Evolutionary conservation across 2,329 filamentous ascomycete species (phyloP).

Genomic region (Volutella citrinella): DNA sequence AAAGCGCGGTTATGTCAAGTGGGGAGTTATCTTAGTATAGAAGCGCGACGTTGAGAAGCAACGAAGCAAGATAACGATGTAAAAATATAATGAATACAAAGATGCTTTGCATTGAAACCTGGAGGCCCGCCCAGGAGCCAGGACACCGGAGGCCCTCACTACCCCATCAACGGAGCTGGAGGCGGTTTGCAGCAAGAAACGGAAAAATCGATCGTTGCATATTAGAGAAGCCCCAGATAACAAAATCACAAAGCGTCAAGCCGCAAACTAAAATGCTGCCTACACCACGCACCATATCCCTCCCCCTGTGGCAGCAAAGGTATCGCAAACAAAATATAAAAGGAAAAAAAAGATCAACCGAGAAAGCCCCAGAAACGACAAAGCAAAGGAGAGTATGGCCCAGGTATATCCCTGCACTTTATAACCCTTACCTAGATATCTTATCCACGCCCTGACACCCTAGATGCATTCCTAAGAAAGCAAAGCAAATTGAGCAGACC

Average conservation of each 20-base stretch:
- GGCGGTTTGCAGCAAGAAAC: too few relatives aligned
- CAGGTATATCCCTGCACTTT: constrained; percentile 22
- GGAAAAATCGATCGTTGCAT: constrained; percentile 6
- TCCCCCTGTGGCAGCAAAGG: too few relatives aligned
- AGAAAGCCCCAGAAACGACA: too few relatives aligned
- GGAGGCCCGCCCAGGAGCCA: constrained; percentile 11
- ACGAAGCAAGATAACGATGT: constrained; percentile 19
- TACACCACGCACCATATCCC: too few relatives aligned
- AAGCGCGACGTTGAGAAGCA: background rate
- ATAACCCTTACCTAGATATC: constrained; percentile 18
- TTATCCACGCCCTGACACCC: constrained; percentile 18
- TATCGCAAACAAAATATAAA: constrained; percentile 11
- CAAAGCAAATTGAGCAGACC: constrained; percentile 12
- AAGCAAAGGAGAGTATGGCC: constrained; percentile 1
- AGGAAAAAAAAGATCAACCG: constrained; percentile 14
- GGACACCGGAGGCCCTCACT: constrained; percentile 4
- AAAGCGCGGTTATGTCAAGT: too few relatives aligned
- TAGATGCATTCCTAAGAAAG: constrained; percentile 12
- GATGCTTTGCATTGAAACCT: constrained; percentile 12
- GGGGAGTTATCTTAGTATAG: background rate
- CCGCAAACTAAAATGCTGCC: too few relatives aligned
- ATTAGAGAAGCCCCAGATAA: too few relatives aligned
- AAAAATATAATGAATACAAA: constrained; percentile 26
- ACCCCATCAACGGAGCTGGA: too few relatives aligned
- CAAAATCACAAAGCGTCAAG: too few relatives aligned